Percentiles rank a stretch among this genome's conserved stretches.
Conservation (phyloP, 164 flowering plant genomes). For the Dillenia turbinata region DNA sequence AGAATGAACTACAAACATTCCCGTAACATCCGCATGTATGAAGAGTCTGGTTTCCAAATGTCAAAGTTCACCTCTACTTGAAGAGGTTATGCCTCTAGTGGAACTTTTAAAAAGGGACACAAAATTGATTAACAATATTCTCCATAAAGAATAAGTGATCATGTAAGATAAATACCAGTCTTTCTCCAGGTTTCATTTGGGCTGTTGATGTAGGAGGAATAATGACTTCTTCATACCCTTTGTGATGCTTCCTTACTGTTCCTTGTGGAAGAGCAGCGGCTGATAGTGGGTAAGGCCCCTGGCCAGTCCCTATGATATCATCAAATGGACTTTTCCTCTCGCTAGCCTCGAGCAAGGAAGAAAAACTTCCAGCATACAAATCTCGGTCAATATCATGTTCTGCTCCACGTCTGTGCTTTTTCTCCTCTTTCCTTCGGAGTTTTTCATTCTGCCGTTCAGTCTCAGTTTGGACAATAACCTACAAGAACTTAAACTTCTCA, state of each 20-base stretch:
- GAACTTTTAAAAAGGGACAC: no score
- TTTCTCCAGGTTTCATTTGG: slow-evolving; percentile 94
- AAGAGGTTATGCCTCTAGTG: no score
- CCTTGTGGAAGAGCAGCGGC: slow-evolving; percentile 93
- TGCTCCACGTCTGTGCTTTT: slow-evolving; percentile 62
- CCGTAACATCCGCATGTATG: no score
- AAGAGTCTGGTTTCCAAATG: no score
- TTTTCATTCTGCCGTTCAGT: slow-evolving; percentile 80
- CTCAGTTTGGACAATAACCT: slow-evolving; percentile 97
- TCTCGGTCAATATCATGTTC: slow-evolving; percentile 64
- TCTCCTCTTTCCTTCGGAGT: slow-evolving; percentile 96
- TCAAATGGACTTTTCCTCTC: slow-evolving; percentile 69
- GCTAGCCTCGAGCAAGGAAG: slow-evolving; percentile 88
- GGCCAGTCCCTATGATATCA: slow-evolving; percentile 71
- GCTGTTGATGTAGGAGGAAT: slow-evolving; percentile 88
- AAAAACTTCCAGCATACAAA: slow-evolving; percentile 51
- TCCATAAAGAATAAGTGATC: no score
- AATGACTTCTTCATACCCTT: slow-evolving; percentile 94
- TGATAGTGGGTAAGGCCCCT: slow-evolving; percentile 36
- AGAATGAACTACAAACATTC: no score
- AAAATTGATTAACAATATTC: no score
- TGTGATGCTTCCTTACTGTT: slow-evolving; percentile 72
- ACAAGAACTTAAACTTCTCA: slow-evolving; percentile 3
- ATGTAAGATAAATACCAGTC: slow-evolving; percentile 51
- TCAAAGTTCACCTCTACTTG: no score